Evolutionary conservation across 371 early-diverging fungal species (phyloP), one percentile per base, ranked within the genome.

Genomic region (Mucor racemosus): DNA sequence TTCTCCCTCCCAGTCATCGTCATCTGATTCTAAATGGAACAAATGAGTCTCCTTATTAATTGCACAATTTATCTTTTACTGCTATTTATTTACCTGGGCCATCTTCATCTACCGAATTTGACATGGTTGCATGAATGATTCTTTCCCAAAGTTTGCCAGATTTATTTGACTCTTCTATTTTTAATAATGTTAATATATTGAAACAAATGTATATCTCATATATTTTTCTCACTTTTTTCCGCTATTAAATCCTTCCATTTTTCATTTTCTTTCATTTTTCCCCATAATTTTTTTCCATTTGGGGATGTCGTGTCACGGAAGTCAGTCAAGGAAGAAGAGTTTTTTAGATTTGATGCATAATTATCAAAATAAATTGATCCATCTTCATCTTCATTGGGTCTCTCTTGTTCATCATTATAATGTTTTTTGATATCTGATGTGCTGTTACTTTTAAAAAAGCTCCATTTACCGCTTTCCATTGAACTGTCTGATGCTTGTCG

Each of bases 1-100:
- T 66, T 88, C 88, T 56, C 85, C 86, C 63, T 88, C 84, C 66
- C 76, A 73, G 50, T 82, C 85, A 9, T 82, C 82, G 35, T 80
- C 81, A 64, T 88, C 88, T 41, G 86, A 88, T 39, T 88, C 86
- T 88, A 67, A 58, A 55, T 33, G 44, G 7, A 15, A 6, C 17
- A 44, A 8, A 50, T 50, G 21, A 50, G 21, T 50, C 26, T 50
- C 50, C 26, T 50, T 50, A 19, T 11, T 21, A 50, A 50, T 50
- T 21, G 21, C 50, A 26, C 50, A 6, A 50, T 50, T 26, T 5
- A 3, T 26, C 3, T 26, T 26, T 26, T 17, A 44, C 50, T 9
- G 42, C 15, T 21, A 3, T 50, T 8, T 26, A 50, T n/a, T 7
- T 65, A 65, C 66, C 66, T 59, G 66, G 53, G 0, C 35, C 42